phyloP scores from a whole-genome alignment of 768 basidiomycete species.

The Collybia mongolica region DNA sequence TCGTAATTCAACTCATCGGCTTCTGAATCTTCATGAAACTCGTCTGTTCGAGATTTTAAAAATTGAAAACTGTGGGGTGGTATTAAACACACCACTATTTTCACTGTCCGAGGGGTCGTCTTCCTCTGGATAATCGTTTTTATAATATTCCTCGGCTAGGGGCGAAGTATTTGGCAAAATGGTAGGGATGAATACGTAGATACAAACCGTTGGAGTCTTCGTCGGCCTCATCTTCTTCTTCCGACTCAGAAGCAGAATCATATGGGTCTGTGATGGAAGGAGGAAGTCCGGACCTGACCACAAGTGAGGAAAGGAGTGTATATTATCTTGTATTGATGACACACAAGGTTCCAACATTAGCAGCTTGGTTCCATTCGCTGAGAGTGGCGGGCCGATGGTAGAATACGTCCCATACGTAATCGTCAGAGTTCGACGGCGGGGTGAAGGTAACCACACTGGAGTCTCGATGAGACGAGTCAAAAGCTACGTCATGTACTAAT shows the following conservation, averaged over 20 bases:
- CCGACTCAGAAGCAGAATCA: constrained; percentile 63
- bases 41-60: constrained; percentile 35
- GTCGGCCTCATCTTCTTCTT: constrained; percentile 73
- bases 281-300: constrained; percentile 61
- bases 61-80: constrained; percentile 1
- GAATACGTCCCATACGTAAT: constrained; percentile 86
- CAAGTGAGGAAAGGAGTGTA: background rate
- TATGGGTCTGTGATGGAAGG: constrained; percentile 50
- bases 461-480: constrained; percentile 10
- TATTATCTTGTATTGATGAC: constrained; percentile 18
- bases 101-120: constrained; percentile 42
- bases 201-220: constrained; percentile 80
- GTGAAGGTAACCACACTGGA: constrained; percentile 2
- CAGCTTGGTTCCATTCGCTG: constrained; percentile 57
- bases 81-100: constrained; percentile 30
- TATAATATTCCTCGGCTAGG: constrained; percentile 79
- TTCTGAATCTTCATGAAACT: constrained; percentile 56
- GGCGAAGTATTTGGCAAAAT: constrained; percentile 1
- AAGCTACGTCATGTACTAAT: constrained; percentile 28
- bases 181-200: background rate
- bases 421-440: constrained; percentile 29
- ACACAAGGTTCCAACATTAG: constrained; percentile 65
- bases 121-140: constrained; percentile 83
- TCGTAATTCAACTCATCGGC: constrained; percentile 37
- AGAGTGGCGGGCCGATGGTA: constrained; percentile 65